Base-by-base conservation (phyloP, 2,329 filamentous ascomycete genomes). In the Didymella arachidicola region DNA sequence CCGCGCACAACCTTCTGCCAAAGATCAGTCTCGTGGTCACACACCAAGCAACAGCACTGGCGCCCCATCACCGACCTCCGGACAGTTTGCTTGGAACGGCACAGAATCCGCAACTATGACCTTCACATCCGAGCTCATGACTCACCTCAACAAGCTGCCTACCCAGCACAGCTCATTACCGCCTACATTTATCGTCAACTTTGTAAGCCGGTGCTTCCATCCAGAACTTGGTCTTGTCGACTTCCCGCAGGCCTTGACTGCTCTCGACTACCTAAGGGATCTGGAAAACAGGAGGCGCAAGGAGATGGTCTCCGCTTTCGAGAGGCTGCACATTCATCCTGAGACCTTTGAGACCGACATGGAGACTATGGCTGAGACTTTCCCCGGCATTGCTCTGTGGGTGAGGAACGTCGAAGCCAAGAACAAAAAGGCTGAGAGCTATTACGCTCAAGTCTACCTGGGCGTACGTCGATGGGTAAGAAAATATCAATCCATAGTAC, bases 251-350 rank as follows among this genome's bases (percentile, higher is more conserved):
- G 85, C 87, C 18, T 76, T 89, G 62, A 87, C 86, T 3, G 86
- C 85, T 7, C 78, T 89, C 52, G 87, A 89, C 74, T 89, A 89
- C 70, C 80, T 89, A 50, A 86, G 84, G 62, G 86, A 89, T 60
- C 77, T 89, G 8, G 86, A 89, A 69, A 82, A 77, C 44, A 80
- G 87, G 60, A 81, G 87, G 65, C 81, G 83, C 59, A 83, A 84
- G 54, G 87, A 89, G 66, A 79, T 87, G 41, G 77, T 79, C 7
- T 79, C 80, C 10, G 85, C 86, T 4, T 78, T 87, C 51, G 76
- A 80, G 53, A 80, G 83, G 53, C 77, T 89, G 26, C 80, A 82
- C 22, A 77, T 88, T 51, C 78, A 81, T 54, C 75, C 79, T 19
- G 78, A 81, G 7, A 80, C 81, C 45, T 78, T 82, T 29, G 75